Conservation (phyloP, 495 filamentous ascomycete species). For the Penicillium chermesinum region DNA sequence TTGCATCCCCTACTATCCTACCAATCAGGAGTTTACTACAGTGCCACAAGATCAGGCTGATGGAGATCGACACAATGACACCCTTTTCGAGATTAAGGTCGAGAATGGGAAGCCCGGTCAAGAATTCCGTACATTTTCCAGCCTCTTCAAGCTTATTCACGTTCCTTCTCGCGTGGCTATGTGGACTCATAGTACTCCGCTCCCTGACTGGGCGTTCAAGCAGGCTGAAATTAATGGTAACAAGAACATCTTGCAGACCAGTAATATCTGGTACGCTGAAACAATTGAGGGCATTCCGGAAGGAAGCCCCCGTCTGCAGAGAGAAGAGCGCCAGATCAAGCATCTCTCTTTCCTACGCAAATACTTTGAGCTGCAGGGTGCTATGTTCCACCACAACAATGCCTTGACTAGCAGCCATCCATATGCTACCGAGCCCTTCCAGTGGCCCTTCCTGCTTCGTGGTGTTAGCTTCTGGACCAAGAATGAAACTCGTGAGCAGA, state of each 20-base stretch:
- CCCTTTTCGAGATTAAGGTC: slow-evolving; percentile 86
- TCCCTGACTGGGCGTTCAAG: slow-evolving; percentile 94
- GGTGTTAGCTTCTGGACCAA: slow-evolving; percentile 99
- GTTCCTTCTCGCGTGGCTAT: slow-evolving; percentile 91
- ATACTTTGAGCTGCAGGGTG: slow-evolving; percentile 92
- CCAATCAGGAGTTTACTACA: slow-evolving; percentile 97
- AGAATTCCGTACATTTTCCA: slow-evolving; percentile 81
- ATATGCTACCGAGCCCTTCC: slow-evolving; percentile 89
- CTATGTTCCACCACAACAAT: slow-evolving; percentile 99
- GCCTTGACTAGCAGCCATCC: slow-evolving; percentile 94
- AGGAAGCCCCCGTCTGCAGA: slow-evolving; percentile 63
- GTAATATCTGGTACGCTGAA: slow-evolving; percentile 92
- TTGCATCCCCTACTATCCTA: slow-evolving; percentile 97
- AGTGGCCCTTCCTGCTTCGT: slow-evolving; percentile 94
- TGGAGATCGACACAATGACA: slow-evolving; percentile 79
- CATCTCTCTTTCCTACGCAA: slow-evolving; percentile 83
- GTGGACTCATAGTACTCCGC: slow-evolving; percentile 93
- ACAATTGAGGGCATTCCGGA: slow-evolving; percentile 74
- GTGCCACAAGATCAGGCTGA: slow-evolving; percentile 66
- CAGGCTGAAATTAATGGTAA: slow-evolving; percentile 99
- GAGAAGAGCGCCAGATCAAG: slow-evolving; percentile 72
- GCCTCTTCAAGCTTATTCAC: slow-evolving; percentile 93
- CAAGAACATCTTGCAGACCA: slow-evolving; percentile 86
- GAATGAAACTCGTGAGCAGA: slow-evolving; percentile 91
- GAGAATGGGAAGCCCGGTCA: slow-evolving; percentile 79